Evolutionary conservation across 2,329 filamentous ascomycete genomes (phyloP), one percentile per base, ranked within the genome.

Genomic region (Talaromyces sp.): DNA sequence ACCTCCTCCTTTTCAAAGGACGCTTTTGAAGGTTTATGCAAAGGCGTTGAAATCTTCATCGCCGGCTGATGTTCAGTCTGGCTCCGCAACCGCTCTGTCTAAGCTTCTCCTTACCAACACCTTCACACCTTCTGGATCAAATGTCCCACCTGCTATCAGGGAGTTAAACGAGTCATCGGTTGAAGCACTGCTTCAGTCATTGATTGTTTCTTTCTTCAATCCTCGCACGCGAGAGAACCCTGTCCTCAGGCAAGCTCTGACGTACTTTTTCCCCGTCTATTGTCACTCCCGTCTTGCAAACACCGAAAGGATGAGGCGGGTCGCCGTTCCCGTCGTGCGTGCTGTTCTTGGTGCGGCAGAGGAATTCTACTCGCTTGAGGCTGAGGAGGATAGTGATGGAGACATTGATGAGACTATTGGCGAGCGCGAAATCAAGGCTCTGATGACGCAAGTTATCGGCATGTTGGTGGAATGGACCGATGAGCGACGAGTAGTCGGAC

Each of bases 241-340:
- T 65, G 87, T 87, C 9, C 86, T 97, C 7, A 83, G 92, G 24
- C 93, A 97, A 74, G 88, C 90, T 0, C 81, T 97, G 58, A 91
- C 90, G 65, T 97, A 97, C 75, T 97, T 97, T 81, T 79, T 97
- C 38, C 93, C 93, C 0, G 92, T 97, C 0, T 97, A 95, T 78
- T 94, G 91, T 74, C 96, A 93, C 74, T 92, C 89, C 8, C 84
- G 90, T 3, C 75, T 87, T 3, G 88, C 90, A 64, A 96, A 97
- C 69, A 92, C 94, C 64, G 84, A 88, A 29, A 82, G 91, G 35
- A 92, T 97, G 89, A 85, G 86, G 7, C 77, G 80, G 19, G 84
- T 97, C 21, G 85, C 89, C 0, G 83, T 93, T 2, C 84, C 88
- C 27, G 86, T 91, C 0, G 78, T 97, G 10, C 88, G 91, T 64